Conservation (phyloP, 495 filamentous ascomycete species). For the Penicillium roqueforti region DNA sequence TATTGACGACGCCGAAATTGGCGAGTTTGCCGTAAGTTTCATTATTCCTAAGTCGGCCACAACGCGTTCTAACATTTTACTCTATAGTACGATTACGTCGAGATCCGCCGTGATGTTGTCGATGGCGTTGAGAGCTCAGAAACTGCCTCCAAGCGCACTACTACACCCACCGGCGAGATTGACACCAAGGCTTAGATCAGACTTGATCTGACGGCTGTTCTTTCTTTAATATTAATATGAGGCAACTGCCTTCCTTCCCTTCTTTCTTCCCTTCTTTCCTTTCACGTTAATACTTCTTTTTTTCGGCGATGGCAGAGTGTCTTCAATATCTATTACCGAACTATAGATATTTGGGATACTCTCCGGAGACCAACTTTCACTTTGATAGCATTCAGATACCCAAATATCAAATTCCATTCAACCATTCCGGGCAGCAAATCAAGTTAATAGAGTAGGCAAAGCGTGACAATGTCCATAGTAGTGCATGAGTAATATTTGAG, state of each 20-base stretch:
- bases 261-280: too few relatives aligned
- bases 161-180: conserved; percentile 25
- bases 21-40: conserved; percentile 78
- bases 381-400: conserved; percentile 15
- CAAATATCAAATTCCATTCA: conserved; percentile 2
- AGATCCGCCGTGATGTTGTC: conserved; percentile 80
- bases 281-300: neutral
- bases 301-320: neutral
- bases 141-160: conserved; percentile 32
- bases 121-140: conserved; percentile 49
- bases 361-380: neutral
- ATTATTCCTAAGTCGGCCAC: neutral
- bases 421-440: neutral
- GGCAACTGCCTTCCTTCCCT: neutral
- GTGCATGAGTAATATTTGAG: neutral
- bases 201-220: conserved; percentile 2
- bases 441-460: neutral
- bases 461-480: neutral
- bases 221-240: conserved; percentile 14
- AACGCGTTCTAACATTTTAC: conserved; percentile 3
- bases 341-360: neutral
- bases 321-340: neutral
- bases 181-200: conserved; percentile 31
- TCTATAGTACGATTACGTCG: conserved; percentile 84
- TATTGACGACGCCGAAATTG: conserved; percentile 93